Base-by-base conservation (phyloP, 805 yeast species). In the Sungouiozyma ichnusensis region DNA sequence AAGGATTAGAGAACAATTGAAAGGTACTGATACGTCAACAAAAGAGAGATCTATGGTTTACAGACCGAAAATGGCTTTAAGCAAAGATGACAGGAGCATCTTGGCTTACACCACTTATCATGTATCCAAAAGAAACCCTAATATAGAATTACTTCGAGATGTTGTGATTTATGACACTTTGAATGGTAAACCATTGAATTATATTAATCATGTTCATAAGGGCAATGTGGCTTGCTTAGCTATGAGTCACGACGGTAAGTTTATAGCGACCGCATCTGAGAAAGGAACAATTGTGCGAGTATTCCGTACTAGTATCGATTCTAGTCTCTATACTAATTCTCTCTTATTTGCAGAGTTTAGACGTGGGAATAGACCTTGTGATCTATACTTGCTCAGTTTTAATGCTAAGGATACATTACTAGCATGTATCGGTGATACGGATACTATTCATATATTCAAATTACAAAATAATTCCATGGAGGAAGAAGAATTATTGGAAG, bases 371-470 rank as follows among this genome's bases (percentile, higher is more conserved):
- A 82, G 86, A 53, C 81, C 84, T 2, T 79, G 94, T 11, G 69
- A 67, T 42, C 77, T 87, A 17, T 76, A 73, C 50, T 80, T 85
- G 37, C 64, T 87, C 42, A 67, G 72, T 33, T 86, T 87, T 62
- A 79, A 82, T 50, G 60, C 69, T 18, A 75, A 76, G 42, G 72
- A 81, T 37, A 67, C 69, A 2, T 68, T 80, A 42, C 66, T 88
- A n/a, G 77, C 81, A n/a, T 92, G 88, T 37, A 77, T 87, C 3
- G 81, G 90, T 33, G 77, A 86, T 31, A 81, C 94, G 13, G 94
- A 82, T 24, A 87, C 96, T 0, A 83, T 87, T n/a, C 97, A 87
- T 58, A 75, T 87, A 16, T 87, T 87, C 65, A 68, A 83, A 41
- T 58, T 86, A 41, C 77, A 78, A 1, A 77, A 72, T 27, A 34